Conservation (phyloP, 2,329 filamentous ascomycete species). For the Amylocarpus encephaloides region DNA sequence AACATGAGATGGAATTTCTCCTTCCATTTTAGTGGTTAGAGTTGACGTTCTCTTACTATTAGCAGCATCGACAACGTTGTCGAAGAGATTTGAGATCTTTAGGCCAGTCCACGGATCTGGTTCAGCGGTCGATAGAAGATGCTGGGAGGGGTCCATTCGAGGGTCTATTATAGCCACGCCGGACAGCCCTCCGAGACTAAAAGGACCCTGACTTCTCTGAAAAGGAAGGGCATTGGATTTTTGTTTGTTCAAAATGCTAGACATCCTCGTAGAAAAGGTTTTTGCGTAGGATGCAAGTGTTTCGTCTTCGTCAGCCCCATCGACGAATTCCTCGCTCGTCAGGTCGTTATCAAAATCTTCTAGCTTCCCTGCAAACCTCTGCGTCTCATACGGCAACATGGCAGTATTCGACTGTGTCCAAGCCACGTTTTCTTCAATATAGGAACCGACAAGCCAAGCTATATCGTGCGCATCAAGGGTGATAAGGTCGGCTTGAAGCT, state of each 20-base stretch:
- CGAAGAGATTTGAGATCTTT: conserved; percentile 52
- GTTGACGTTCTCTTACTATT: conserved; percentile 30
- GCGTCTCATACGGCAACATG: conserved; percentile 50
- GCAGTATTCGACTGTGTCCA: conserved; percentile 43
- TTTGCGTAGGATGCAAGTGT: neutral
- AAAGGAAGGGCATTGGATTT: too few relatives aligned
- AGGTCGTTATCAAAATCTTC: conserved; percentile 42
- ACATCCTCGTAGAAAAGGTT: too few relatives aligned
- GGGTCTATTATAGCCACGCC: too few relatives aligned
- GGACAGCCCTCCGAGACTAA: too few relatives aligned
- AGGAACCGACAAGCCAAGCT: conserved; percentile 61
- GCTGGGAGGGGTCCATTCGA: neutral
- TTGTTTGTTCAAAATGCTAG: too few relatives aligned
- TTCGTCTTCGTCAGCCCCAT: conserved; percentile 30
- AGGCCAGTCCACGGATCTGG: conserved; percentile 53
- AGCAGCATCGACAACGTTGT: conserved; percentile 47
- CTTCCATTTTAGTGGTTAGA: neutral
- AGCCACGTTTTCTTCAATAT: conserved; percentile 56
- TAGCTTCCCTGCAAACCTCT: conserved; percentile 48
- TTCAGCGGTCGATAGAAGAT: conserved; percentile 1
- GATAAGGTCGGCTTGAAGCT: conserved; percentile 60
- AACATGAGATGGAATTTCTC: conserved; percentile 27
- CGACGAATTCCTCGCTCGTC: conserved; percentile 35
- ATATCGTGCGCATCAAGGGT: conserved; percentile 64
- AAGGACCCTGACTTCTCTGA: too few relatives aligned